Base-by-base conservation (phyloP, 805 yeast genomes). In the Brettanomyces custersianus region DNA sequence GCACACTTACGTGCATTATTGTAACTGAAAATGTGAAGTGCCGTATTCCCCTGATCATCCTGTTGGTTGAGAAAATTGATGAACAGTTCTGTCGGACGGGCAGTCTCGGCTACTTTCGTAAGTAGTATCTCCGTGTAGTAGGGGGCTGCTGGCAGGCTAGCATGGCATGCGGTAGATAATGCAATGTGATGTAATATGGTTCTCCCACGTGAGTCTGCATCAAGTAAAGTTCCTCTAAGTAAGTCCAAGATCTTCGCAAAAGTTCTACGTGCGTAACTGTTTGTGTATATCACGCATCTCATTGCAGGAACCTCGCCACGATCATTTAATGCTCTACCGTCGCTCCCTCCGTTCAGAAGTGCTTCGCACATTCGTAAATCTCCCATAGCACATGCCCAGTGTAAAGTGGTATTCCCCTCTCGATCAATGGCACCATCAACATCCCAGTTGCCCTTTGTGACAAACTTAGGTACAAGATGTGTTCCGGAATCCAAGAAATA, bases 361-460 rank as follows among this genome's bases (percentile, higher is more conserved):
- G 87, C 71, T 45, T 81, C 92, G 38, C 85, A 77, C 59, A 88
- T 77, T 32, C 70, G 72, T 23, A 80, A 59, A 53, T 80, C 84
- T 4, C 97, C 98, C 73, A 92, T 86, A 1, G 97, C 82, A 41
- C 96, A 86, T 0, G 97, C 95, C 96, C 97, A 92, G 59, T 92
- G 98, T 46, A 92, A 77, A 2, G 95, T 81, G 0, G 96, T 83
- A 52, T 92, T 94, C 2, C 95, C 94, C 52, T 92, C 96, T 40
- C 84, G 88, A 54, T 92, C 98, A 19, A 92, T 84, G n/a, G n/a
- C n/a, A n/a, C n/a, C n/a, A n/a, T n/a, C n/a, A n/a, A n/a, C n/a
- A n/a, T n/a, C n/a, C n/a, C n/a, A n/a, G n/a, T n/a, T n/a, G n/a
- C n/a, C n/a, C n/a, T n/a, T n/a, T n/a, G n/a, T n/a, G n/a, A n/a